A percentile compares a stretch with the other conserved stretches of the same genome.
Conservation (phyloP, 2,329 filamentous ascomycete species). For the Fusarium sp. region DNA sequence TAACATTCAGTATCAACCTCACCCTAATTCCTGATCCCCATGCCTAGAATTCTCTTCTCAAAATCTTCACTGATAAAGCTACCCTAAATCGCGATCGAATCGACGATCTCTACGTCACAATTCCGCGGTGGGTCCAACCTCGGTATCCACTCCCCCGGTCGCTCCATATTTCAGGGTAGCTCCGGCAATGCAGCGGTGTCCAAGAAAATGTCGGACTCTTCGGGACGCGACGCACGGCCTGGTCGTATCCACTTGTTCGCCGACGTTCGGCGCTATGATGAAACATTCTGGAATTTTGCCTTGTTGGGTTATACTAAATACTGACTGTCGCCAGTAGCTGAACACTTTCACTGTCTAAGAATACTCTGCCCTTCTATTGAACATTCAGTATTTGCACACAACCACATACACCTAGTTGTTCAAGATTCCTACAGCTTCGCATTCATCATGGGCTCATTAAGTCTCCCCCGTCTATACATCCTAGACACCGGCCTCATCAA, state of each 20-base stretch:
- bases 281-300: not conserved
- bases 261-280: not conserved
- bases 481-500: constrained; percentile 1
- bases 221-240: not conserved
- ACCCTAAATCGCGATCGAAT: not conserved
- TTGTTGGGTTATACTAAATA: not conserved
- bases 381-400: too few species aligned
- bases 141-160: not conserved
- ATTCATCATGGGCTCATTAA: not conserved
- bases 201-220: not conserved
- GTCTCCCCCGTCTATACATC: constrained; percentile 5
- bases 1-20: too few species aligned
- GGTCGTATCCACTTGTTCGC: constrained; percentile 2
- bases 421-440: too few species aligned
- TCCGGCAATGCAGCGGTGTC: not conserved
- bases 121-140: not conserved
- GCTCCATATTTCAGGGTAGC: not conserved
- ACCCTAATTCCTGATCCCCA: too few species aligned
- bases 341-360: too few species aligned
- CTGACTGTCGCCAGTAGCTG: not conserved
- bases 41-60: not conserved
- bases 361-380: too few species aligned
- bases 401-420: too few species aligned
- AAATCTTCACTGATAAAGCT: not conserved
- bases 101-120: not conserved